Conservation (phyloP, 805 yeast genomes). For the Kockiozyma suomiensis region DNA sequence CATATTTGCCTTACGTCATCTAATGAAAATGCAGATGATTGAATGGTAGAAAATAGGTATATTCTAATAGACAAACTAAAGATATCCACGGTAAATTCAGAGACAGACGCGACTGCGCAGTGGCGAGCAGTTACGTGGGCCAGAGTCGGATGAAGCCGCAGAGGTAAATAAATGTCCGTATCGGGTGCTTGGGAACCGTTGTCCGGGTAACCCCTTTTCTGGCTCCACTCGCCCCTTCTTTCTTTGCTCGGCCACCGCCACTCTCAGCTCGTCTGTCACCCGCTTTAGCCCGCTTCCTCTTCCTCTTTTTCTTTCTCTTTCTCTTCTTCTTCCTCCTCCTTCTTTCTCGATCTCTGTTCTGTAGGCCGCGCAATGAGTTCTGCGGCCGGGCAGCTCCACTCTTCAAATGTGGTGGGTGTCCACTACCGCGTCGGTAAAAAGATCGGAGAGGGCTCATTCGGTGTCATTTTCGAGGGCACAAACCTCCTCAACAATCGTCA, state of each 20-base stretch:
- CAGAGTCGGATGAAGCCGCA: neutral
- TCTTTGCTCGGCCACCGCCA: conserved; percentile 3
- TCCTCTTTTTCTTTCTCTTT: neutral
- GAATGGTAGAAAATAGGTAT: no score
- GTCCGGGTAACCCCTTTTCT: neutral
- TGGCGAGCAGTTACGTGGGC: no score
- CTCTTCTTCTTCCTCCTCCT: neutral
- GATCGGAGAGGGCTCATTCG: conserved; percentile 98
- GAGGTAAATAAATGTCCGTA: neutral
- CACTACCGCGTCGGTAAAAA: conserved; percentile 97
- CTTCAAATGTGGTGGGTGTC: conserved; percentile 78
- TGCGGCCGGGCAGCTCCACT: conserved; percentile 40
- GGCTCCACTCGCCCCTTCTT: conserved; percentile 3
- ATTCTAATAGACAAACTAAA: no score
- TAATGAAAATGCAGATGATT: no score
- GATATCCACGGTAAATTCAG: no score
- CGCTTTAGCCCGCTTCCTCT: neutral
- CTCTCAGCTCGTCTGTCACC: neutral
- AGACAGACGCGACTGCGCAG: no score
- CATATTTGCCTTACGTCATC: neutral
- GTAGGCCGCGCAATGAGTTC: conserved; percentile 28
- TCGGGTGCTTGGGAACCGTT: neutral
- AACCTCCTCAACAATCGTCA: conserved; percentile 88
- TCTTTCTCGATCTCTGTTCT: conserved; percentile 10
- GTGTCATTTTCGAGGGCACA: conserved; percentile 94